These are phyloP conservation scores for Ciborinia camelliae DNA, from an alignment of 2,329 filamentous ascomycete genomes.

Conservation along the genomic window DNA sequence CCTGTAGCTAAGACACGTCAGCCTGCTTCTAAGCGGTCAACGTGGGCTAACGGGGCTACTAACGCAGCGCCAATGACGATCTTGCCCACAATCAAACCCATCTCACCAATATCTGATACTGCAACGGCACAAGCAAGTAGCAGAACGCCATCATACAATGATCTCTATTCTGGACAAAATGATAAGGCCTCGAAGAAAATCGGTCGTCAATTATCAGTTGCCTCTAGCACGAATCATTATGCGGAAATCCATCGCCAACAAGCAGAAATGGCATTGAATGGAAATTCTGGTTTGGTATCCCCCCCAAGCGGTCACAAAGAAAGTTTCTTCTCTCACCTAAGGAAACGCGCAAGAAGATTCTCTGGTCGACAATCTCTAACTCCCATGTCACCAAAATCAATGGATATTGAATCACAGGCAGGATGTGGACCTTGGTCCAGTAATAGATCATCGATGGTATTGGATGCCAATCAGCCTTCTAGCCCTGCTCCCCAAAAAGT, in stretches of 20 bases:
- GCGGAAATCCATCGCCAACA: slow-evolving; percentile 85
- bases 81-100: slow-evolving; percentile 86
- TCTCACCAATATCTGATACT: slow-evolving; percentile 92
- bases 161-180: slow-evolving; percentile 46
- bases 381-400: slow-evolving; percentile 71
- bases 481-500: slow-evolving; percentile 49
- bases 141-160: slow-evolving; percentile 53
- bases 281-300: slow-evolving; percentile 66
- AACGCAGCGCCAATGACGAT: slow-evolving; percentile 92
- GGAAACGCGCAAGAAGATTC: slow-evolving; percentile 87
- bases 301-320: slow-evolving; percentile 81
- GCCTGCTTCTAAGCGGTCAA: slow-evolving; percentile 75
- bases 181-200: slow-evolving; percentile 83
- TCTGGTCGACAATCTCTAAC: slow-evolving; percentile 81
- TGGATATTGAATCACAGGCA: slow-evolving; percentile 89
- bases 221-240: slow-evolving; percentile 90
- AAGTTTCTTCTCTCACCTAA: slow-evolving; percentile 95
- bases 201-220: slow-evolving; percentile 87
- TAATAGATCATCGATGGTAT: slow-evolving; percentile 78
- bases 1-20: slow-evolving; percentile 44
- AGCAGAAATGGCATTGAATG: slow-evolving; percentile 85
- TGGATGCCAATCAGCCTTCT: slow-evolving; percentile 54
- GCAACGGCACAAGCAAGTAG: slow-evolving; percentile 85
- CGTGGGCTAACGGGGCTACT: slow-evolving; percentile 82
- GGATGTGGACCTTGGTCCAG: slow-evolving; percentile 86